Percentiles rank a stretch among this genome's conserved stretches.
These are phyloP conservation scores for Wilhelminamyces savonicus DNA, from an alignment of 805 yeast species.

Conservation along the genomic window DNA sequence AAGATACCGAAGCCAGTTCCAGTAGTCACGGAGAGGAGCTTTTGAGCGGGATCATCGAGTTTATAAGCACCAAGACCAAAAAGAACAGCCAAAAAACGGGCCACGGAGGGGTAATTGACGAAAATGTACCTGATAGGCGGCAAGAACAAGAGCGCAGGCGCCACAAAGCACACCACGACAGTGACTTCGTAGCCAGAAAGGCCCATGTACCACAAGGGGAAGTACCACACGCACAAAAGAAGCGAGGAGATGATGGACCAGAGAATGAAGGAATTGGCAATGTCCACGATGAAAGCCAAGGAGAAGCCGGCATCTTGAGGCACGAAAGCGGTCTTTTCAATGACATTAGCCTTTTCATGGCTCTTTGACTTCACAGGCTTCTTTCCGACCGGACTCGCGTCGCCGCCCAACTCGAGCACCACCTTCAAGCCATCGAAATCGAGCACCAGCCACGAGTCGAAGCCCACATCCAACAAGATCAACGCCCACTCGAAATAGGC, in stretches of 20 bases:
- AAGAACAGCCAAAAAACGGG: slow-evolving; percentile 49
- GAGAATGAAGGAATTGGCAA: slow-evolving; percentile 65
- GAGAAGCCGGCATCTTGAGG: slow-evolving; percentile 18
- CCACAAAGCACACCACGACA: slow-evolving; percentile 43
- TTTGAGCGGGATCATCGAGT: slow-evolving; percentile 59
- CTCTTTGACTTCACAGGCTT: too few species aligned
- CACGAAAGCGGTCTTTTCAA: neutral
- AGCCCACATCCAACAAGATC: slow-evolving; percentile 74
- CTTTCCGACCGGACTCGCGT: neutral
- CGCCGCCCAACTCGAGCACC: slow-evolving; percentile 22
- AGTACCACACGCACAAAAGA: slow-evolving; percentile 88
- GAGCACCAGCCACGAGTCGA: slow-evolving; percentile 70
- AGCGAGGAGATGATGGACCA: slow-evolving; percentile 84
- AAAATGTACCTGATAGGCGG: slow-evolving; percentile 33
- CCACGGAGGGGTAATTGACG: slow-evolving; percentile 41
- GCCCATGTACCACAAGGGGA: slow-evolving; percentile 98
- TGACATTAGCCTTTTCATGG: slow-evolving; percentile 1
- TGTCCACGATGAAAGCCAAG: slow-evolving; percentile 35
- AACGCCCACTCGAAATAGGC: slow-evolving; percentile 94
- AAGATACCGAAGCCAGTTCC: slow-evolving; percentile 63
- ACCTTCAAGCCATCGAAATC: slow-evolving; percentile 68
- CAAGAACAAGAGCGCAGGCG: slow-evolving; percentile 51
- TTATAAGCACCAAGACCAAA: slow-evolving; percentile 74
- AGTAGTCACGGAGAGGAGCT: slow-evolving; percentile 58
- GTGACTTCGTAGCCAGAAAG: slow-evolving; percentile 89